These are phyloP conservation scores for Pilatotrama ljubarskyi DNA, from an alignment of 768 basidiomycete species.

Conservation along the genomic window DNA sequence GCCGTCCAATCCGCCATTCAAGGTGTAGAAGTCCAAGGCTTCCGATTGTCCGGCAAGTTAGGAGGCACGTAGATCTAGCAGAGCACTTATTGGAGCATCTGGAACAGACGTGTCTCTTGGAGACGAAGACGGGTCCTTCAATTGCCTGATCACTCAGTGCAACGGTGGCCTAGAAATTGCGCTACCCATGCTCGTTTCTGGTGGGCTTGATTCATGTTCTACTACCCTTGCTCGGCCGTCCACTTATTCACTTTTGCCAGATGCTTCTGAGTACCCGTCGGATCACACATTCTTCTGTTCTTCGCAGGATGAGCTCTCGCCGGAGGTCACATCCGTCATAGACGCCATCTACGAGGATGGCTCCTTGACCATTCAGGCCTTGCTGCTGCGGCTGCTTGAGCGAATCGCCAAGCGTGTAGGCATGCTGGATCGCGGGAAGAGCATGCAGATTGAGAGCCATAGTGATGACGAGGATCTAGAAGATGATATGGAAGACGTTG, in stretches of 20 bases:
- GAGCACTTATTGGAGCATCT: background rate
- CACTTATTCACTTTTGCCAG: conserved; percentile 36
- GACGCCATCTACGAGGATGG: conserved; percentile 45
- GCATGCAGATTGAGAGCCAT: conserved; percentile 27
- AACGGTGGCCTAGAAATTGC: conserved; percentile 37
- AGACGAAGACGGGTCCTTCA: conserved; percentile 68
- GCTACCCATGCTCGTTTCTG: conserved; percentile 51
- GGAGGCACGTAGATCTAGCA: background rate
- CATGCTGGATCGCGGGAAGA: conserved; percentile 3
- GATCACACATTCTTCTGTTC: conserved; percentile 60
- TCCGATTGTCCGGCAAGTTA: conserved; percentile 5
- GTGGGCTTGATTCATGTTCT: conserved; percentile 29
- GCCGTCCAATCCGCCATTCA: background rate
- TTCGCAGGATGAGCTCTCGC: conserved; percentile 47
- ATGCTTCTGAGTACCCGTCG: conserved; percentile 67
- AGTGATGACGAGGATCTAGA: conserved; percentile 38
- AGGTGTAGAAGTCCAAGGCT: conserved; percentile 7
- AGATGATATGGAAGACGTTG: conserved; percentile 38
- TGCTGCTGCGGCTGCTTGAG: conserved; percentile 45
- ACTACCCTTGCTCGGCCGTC: background rate
- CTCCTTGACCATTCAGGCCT: conserved; percentile 46
- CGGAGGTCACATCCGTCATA: conserved; percentile 42
- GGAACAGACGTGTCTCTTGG: conserved; percentile 49
- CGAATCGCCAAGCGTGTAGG: conserved; percentile 30
- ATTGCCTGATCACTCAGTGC: conserved; percentile 43